A percentile compares a stretch with the other conserved stretches of the same genome.
Conservation (phyloP, 768 basidiomycete species). For the Gymnopilus junonius region DNA sequence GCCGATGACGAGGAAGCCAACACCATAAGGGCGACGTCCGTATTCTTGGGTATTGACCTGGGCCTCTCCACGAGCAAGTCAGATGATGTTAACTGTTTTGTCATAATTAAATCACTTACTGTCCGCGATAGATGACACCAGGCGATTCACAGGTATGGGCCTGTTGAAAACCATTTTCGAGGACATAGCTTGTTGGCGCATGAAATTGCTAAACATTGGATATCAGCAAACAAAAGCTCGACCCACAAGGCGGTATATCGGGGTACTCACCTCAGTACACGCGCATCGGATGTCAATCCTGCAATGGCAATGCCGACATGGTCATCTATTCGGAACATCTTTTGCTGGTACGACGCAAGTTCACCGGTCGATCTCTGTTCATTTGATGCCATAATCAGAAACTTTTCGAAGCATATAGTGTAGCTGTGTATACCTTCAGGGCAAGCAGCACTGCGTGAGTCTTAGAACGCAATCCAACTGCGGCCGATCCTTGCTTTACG, state of each 20-base stretch:
- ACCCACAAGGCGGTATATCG: neutral
- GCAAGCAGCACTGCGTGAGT: constrained; percentile 93
- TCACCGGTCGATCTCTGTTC: constrained; percentile 95
- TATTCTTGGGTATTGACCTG: constrained; percentile 99
- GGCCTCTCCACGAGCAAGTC: constrained; percentile 65
- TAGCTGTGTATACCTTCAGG: constrained; percentile 68
- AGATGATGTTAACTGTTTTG: neutral
- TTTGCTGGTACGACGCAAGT: constrained; percentile 99
- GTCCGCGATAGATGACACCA: constrained; percentile 93
- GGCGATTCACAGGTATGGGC: constrained; percentile 90
- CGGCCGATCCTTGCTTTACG: constrained; percentile 99
- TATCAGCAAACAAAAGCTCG: neutral
- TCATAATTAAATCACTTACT: constrained; percentile 58
- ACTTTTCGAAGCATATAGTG: constrained; percentile 17
- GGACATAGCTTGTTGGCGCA: constrained; percentile 98
- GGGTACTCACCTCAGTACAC: constrained; percentile 82
- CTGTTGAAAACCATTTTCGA: constrained; percentile 96
- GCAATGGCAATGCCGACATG: constrained; percentile 99
- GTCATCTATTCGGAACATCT: constrained; percentile 99
- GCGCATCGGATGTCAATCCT: constrained; percentile 97
- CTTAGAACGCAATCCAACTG: constrained; percentile 93
- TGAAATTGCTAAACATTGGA: constrained; percentile 78
- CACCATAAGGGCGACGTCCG: constrained; percentile 95
- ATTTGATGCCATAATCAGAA: constrained; percentile 5
- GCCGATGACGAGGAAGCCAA: constrained; percentile 97